phyloP scores from a whole-genome alignment of 2,329 filamentous ascomycete species.

The Didymella pomorum region DNA sequence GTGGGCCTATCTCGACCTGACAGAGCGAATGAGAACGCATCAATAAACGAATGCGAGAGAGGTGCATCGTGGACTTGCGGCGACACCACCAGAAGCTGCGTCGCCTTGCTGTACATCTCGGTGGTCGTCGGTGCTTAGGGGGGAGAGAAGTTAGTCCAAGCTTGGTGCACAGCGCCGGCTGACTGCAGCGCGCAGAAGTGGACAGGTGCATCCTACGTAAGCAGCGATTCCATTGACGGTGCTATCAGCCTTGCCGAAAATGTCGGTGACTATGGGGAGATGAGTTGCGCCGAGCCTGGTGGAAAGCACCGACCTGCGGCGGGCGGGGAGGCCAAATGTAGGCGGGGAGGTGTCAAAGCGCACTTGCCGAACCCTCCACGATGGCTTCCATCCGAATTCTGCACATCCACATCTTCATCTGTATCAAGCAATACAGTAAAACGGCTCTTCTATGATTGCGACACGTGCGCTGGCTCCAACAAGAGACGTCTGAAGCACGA shows the following conservation, averaged over 20 bases:
- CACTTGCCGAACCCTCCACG: slow-evolving; percentile 5
- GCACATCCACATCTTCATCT: background rate
- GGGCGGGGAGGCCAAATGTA: background rate
- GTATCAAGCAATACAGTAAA: background rate
- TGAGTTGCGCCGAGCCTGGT: background rate
- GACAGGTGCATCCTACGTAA: no score
- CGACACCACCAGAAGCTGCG: background rate
- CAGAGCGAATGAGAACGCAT: background rate
- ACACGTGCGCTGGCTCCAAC: background rate
- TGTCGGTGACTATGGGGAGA: no score
- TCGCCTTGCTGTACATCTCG: background rate
- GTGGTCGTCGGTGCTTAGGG: background rate
- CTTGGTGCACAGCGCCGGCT: background rate
- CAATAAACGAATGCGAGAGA: slow-evolving; percentile 10
- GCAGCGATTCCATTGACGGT: no score
- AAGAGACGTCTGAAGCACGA: background rate
- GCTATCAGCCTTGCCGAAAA: no score
- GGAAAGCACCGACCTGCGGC: background rate
- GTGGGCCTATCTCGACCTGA: slow-evolving; percentile 2
- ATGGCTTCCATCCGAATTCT: background rate
- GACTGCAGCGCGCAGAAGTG: no score
- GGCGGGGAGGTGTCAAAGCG: slow-evolving; percentile 1
- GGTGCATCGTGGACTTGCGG: slow-evolving; percentile 2
- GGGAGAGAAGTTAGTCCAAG: background rate
- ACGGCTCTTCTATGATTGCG: background rate